Evolutionary conservation across 805 yeast genomes (phyloP).

Genomic region (Wickerhamiella domercqiae): DNA sequence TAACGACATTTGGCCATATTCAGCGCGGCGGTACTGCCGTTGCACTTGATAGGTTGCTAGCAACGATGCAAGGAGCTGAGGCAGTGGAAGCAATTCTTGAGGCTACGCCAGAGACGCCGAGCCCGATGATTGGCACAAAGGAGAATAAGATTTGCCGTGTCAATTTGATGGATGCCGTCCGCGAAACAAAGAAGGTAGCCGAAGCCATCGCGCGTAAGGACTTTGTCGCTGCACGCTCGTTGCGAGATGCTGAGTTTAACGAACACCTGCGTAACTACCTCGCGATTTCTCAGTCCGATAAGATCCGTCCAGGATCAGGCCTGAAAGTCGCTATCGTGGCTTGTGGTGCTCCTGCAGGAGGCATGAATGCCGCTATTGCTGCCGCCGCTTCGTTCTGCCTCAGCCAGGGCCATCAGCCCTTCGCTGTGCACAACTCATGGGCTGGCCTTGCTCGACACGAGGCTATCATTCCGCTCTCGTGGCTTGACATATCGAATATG

Average conservation of each 20-base stretch:
- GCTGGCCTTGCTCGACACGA: slow-evolving; percentile 84
- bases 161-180: slow-evolving; percentile 82
- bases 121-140: slow-evolving; percentile 82
- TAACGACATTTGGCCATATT: slow-evolving; percentile 92
- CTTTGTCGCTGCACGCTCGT: slow-evolving; percentile 71
- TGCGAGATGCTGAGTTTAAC: slow-evolving; percentile 77
- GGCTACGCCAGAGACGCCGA: slow-evolving; percentile 76
- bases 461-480: slow-evolving; percentile 52
- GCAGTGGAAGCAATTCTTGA: slow-evolving; percentile 89
- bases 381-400: slow-evolving; percentile 84
- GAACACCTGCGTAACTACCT: slow-evolving; percentile 65
- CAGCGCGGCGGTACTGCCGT: slow-evolving; percentile 99
- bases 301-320: slow-evolving; percentile 25
- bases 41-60: slow-evolving; percentile 79
- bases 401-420: slow-evolving; percentile 80
- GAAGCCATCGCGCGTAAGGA: slow-evolving; percentile 64
- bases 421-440: slow-evolving; percentile 87
- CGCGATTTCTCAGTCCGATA: slow-evolving; percentile 50
- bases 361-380: slow-evolving; percentile 80
- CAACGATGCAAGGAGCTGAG: slow-evolving; percentile 94
- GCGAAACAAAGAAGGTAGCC: slow-evolving; percentile 78
- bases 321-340: slow-evolving; percentile 72
- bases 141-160: slow-evolving; percentile 78
- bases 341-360: slow-evolving; percentile 97
- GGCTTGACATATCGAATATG: slow-evolving; percentile 87